Base-by-base conservation (phyloP, 2,329 filamentous ascomycete species). In the Sporothrix luriei region DNA sequence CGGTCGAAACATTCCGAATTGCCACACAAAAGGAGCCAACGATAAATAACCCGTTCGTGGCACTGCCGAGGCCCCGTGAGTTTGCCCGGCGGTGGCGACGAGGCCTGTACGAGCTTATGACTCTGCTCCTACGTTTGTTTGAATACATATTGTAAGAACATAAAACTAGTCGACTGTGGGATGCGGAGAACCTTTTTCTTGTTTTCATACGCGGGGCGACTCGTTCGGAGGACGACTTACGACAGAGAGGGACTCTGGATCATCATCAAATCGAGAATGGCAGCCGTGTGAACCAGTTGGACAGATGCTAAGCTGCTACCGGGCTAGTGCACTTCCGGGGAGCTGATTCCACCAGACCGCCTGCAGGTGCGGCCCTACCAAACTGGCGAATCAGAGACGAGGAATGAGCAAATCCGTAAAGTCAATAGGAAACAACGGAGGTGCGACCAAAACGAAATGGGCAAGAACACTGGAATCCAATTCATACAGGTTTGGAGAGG, bases 341-440 rank as follows among this genome's bases (percentile, higher is more conserved):
- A 66, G 49, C 49, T 24, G n/a, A 49, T 61, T 57, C 46, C 54
- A 40, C 43, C 49, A 68, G 66, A 68, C 54, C 66, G 51, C 19
- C 52, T 57, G 52, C 29, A 59, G 38, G 66, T 9, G 21, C n/a
- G n/a, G n/a, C 13, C 19, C 3, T 26, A 21, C 1, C 9, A 16
- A 33, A n/a, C 19, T 16, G 46, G 7, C 62, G 26, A 65, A 65
- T 65, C 46, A 51, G 46, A 65, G 10, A 26, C 62, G 46, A 65
- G 26, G 19, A 65, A 65, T 38, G 46, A 46, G 38, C 43, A 65
- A 21, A 14, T 16, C 10, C 51, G 24, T 13, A n/a, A 65, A 62
- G 14, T 16, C 6, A 11, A n/a, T 46, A 38, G 33, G 40, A 62
- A 48, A 61, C n/a, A 61, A 43, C 55, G 38, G 57, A 46, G 57